phyloP scores from a whole-genome alignment of 2,329 filamentous ascomycete genomes.

The Colletotrichum sp. region DNA sequence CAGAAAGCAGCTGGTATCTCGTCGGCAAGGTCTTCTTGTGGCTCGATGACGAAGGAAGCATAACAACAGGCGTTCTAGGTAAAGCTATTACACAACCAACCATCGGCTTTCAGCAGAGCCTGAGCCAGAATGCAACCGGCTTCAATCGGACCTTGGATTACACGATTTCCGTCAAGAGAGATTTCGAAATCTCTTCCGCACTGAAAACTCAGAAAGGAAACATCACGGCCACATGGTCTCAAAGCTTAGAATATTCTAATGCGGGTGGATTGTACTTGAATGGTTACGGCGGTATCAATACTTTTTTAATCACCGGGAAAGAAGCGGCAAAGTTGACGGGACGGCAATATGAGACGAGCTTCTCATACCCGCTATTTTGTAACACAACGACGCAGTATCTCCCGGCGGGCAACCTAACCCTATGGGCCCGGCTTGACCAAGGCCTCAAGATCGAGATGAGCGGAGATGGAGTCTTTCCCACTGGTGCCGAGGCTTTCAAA shows the following conservation, averaged over 20 bases:
- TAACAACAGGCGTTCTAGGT: constrained; percentile 55
- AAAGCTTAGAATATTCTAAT: constrained; percentile 61
- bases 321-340: constrained; percentile 25
- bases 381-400: constrained; percentile 51
- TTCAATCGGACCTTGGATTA: constrained; percentile 66
- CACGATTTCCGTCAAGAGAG: constrained; percentile 58
- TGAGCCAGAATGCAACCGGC: constrained; percentile 54
- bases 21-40: constrained; percentile 83
- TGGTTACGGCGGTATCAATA: constrained; percentile 28
- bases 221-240: constrained; percentile 55
- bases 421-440: constrained; percentile 48
- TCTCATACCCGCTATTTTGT: constrained; percentile 66
- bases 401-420: constrained; percentile 47
- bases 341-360: constrained; percentile 40
- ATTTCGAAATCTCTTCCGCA: constrained; percentile 56
- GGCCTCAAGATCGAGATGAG: constrained; percentile 39
- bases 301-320: constrained; percentile 31
- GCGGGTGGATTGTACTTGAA: constrained; percentile 40
- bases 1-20: constrained; percentile 74
- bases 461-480: constrained; percentile 56
- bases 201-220: constrained; percentile 53
- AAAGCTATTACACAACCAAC: constrained; percentile 39
- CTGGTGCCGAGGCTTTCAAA: constrained; percentile 62
- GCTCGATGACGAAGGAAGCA: constrained; percentile 56
- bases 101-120: constrained; percentile 53